Conservation (phyloP, 805 yeast genomes). For the Kodamaea laetipori region DNA sequence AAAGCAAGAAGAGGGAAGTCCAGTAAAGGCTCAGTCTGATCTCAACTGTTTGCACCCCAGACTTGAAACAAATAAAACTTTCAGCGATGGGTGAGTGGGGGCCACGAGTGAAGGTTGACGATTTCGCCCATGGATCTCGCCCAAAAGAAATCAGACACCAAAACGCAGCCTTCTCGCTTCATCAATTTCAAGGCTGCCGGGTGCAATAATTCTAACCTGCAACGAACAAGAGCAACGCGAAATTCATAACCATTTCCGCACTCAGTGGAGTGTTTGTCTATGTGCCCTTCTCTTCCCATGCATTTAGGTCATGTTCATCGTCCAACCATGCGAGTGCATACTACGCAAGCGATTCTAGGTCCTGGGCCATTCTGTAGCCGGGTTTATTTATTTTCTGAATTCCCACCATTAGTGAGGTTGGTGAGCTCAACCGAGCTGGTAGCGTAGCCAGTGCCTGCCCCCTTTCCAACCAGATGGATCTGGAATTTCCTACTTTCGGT, state of each 20-base stretch:
- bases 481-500: too few species aligned
- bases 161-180: conserved; percentile 3
- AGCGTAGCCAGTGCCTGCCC: too few species aligned
- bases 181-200: conserved; percentile 1
- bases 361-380: conserved; percentile 3
- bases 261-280: neutral
- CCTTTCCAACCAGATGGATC: too few species aligned
- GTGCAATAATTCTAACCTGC: conserved; percentile 5
- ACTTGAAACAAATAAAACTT: neutral
- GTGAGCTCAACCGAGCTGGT: neutral
- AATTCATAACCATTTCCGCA: conserved; percentile 3
- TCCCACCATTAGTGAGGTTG: too few species aligned
- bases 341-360: conserved; percentile 3
- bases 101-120: too few species aligned
- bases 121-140: too few species aligned
- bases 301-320: conserved; percentile 1
- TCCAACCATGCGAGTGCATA: conserved; percentile 1
- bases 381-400: neutral
- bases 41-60: conserved; percentile 2
- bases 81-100: too few species aligned
- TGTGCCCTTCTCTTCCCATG: conserved; percentile 4
- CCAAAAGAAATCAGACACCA: conserved; percentile 2
- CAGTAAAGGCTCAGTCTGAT: neutral
- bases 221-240: conserved; percentile 2
- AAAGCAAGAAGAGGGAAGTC: too few species aligned